phyloP scores from a whole-genome alignment of 176 grass and related monocot genomes.

The Juncus effusus region DNA sequence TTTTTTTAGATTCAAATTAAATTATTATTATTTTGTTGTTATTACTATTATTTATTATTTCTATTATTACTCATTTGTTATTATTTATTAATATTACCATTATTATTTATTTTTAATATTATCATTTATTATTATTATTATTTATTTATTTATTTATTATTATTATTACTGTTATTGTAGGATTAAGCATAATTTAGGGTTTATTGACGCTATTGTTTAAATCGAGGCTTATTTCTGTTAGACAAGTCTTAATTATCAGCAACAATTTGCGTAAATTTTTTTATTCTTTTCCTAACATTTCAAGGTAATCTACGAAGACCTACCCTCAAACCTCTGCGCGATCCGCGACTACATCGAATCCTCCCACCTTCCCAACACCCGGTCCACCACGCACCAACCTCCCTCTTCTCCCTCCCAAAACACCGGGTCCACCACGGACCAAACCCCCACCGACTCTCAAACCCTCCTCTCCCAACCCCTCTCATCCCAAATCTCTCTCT shows the following conservation, averaged over 20 bases:
- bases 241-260: background rate
- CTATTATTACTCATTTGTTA: no score
- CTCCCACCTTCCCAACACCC: slow-evolving; percentile 34
- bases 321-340: slow-evolving; percentile 92
- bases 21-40: no score
- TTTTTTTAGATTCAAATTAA: no score
- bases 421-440: no score
- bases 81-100: no score
- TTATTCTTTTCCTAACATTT: slow-evolving; percentile 22
- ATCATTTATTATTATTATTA: no score
- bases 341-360: slow-evolving; percentile 90
- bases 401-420: background rate
- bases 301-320: slow-evolving; percentile 97
- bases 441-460: slow-evolving; percentile 25
- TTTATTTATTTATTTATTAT: no score
- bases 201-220: no score
- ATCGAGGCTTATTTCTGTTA: background rate
- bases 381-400: slow-evolving; percentile 13
- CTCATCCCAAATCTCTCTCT: slow-evolving; percentile 31
- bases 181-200: no score
- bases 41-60: no score
- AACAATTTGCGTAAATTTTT: background rate
- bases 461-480: slow-evolving; percentile 27
- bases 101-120: no score
- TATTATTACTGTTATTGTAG: no score